phyloP scores from a whole-genome alignment of 1,284 basidiomycete species.

The Ustilago bromivora region DNA sequence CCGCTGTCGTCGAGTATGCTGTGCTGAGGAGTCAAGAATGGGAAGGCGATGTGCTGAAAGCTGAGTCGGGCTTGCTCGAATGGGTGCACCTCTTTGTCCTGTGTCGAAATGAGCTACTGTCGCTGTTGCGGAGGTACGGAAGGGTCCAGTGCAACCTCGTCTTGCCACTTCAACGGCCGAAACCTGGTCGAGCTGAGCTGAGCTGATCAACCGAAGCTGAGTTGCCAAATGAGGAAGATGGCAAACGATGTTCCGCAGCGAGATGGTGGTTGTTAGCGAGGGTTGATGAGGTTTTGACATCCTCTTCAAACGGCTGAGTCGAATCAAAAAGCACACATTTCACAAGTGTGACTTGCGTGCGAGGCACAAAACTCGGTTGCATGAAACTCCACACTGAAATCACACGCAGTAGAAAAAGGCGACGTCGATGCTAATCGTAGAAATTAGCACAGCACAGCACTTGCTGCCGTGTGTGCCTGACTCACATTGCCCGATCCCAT shows the following conservation, averaged over 20 bases:
- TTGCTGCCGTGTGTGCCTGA: background rate
- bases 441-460: background rate
- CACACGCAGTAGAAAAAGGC: background rate
- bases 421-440: constrained; percentile 7
- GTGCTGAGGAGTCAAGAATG: background rate
- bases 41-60: background rate
- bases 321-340: constrained; percentile 4
- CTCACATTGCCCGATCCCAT: background rate
- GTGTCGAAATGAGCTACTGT: background rate
- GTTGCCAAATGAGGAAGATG: background rate
- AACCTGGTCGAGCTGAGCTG: background rate
- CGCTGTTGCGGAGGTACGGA: background rate
- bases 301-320: constrained; percentile 1
- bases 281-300: background rate
- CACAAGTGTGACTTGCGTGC: background rate
- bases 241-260: background rate
- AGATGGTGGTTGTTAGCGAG: background rate
- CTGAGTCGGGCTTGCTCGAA: background rate
- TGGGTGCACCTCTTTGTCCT: background rate
- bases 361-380: constrained; percentile 4
- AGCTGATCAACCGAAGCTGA: background rate
- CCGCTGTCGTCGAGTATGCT: no score
- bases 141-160: background rate
- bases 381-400: constrained; percentile 10
- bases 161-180: background rate